phyloP scores from a whole-genome alignment of 164 flowering plant genomes.

The grape (Vitis vinifera) region ASM3070453v1 NC_081811.1:29366001-29366500 shows the following conservation, averaged over 20 bases:
- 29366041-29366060: conserved; percentile 60
- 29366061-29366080: conserved; percentile 50
- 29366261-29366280: background rate
- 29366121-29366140: background rate
- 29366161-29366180: too few relatives aligned
- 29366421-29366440: too few relatives aligned
- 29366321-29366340: background rate
- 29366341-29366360: background rate
- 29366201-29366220: too few relatives aligned
- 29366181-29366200: too few relatives aligned
- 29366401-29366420: too few relatives aligned
- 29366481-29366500: too few relatives aligned
- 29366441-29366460: background rate
- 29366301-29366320: background rate
- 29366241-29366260: background rate
- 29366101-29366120: background rate
- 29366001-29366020: conserved; percentile 40
- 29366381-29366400: background rate
- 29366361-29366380: too few relatives aligned
- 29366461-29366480: background rate
- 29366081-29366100: conserved; percentile 76
- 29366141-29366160: too few relatives aligned
- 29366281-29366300: background rate
- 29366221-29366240: too few relatives aligned
- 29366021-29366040: conserved; percentile 49